Evolutionary conservation across 2,329 filamentous ascomycete genomes (phyloP).

Genomic region (Alternaria ethzedia): DNA sequence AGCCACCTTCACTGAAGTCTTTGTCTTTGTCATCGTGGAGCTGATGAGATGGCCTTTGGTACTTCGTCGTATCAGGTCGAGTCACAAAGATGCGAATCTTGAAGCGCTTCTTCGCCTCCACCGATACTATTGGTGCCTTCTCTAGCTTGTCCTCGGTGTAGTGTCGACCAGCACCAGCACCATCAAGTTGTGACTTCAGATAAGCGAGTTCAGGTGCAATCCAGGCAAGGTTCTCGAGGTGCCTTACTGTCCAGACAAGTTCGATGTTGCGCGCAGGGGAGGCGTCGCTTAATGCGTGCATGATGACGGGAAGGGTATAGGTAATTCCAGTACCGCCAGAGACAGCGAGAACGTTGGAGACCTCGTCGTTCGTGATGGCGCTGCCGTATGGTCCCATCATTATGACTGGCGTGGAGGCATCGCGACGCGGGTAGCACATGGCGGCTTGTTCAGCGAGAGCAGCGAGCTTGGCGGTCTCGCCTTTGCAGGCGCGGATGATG

Average conservation of each 20-base stretch:
- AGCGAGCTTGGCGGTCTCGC: constrained; percentile 4
- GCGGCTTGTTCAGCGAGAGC: constrained; percentile 7
- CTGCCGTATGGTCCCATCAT: constrained; percentile 11
- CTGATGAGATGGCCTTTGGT: neutral
- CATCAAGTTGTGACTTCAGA: constrained; percentile 1
- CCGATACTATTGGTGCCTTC: neutral
- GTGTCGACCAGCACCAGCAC: neutral
- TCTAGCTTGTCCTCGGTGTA: neutral
- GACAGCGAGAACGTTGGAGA: constrained; percentile 3
- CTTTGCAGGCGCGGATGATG: constrained; percentile 9
- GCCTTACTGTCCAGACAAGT: constrained; percentile 4
- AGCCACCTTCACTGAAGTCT: neutral
- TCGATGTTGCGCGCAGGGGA: constrained; percentile 8
- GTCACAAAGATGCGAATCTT: constrained; percentile 6
- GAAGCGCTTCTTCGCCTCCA: neutral
- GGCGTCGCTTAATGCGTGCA: neutral
- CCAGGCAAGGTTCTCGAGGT: constrained; percentile 10
- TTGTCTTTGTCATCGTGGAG: neutral
- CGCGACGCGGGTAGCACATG: constrained; percentile 3
- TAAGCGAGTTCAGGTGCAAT: constrained; percentile 1
- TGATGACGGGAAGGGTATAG: constrained; percentile 6
- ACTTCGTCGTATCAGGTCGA: neutral
- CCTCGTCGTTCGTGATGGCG: neutral
- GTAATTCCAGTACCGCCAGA: constrained; percentile 9
- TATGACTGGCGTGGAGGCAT: constrained; percentile 7